A percentile compares a stretch with the other conserved stretches of the same genome.
Conservation (phyloP, 2,329 filamentous ascomycete genomes). For the Paramyrothecium sp. region DNA sequence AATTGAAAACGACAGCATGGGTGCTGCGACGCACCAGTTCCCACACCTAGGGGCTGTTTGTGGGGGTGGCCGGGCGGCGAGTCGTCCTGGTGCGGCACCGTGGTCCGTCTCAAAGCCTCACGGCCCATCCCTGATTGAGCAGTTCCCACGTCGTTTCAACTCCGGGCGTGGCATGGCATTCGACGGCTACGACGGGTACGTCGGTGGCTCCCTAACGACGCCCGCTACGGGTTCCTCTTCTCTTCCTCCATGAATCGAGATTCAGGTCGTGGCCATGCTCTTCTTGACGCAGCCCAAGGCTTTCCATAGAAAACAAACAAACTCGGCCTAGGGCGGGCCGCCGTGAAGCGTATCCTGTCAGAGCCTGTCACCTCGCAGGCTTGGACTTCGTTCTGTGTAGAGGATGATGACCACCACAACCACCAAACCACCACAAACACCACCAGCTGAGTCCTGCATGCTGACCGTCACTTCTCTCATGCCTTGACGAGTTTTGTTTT, state of each 20-base stretch:
- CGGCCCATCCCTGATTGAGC: background rate
- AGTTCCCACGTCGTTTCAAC: background rate
- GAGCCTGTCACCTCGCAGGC: background rate
- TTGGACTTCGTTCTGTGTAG: background rate
- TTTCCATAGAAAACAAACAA: background rate
- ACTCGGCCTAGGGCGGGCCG: background rate
- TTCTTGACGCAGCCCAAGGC: no score
- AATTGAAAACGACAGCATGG: no score
- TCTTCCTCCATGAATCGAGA: background rate
- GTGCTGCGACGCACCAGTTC: no score
- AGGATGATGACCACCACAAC: background rate
- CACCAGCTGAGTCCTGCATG: no score
- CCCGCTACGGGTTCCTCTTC: background rate
- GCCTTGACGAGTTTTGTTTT: background rate
- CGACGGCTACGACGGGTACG: background rate
- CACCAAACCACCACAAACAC: no score
- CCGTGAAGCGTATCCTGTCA: background rate
- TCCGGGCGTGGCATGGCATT: no score
- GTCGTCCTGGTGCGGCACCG: background rate
- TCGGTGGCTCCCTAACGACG: background rate
- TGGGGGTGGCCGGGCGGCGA: no score
- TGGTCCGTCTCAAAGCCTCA: background rate
- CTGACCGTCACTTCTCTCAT: no score
- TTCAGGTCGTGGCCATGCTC: background rate
- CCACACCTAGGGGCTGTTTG: no score